Base-by-base conservation (phyloP, 257 asterid genomes). In the Gentiana dahurica region DNA sequence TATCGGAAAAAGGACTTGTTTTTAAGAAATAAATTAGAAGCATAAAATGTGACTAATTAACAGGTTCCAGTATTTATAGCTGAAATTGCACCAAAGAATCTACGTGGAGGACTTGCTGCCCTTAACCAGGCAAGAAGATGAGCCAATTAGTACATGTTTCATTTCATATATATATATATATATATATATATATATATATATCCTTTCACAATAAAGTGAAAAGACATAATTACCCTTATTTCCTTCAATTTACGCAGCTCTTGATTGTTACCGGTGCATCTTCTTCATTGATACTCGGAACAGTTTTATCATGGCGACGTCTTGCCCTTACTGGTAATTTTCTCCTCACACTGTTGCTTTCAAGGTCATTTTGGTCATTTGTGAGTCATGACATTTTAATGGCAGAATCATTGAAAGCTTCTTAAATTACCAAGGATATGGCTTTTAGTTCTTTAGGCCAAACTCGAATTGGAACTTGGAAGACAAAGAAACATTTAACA, bases 201-300 rank as follows among this genome's bases (percentile, higher is more conserved):
- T 44, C 33, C 7, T 34, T 5, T n/a, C 3, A 33, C 24, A 24
- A 3, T 38, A 48, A 58, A 54, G 32, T 12, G 9, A 32, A 35
- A 36, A 9, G 36, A 55, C 38, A 35, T 34, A 12, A 36, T 51
- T 38, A 8, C 41, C 8, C 24, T 43, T 6, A 51, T 56, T 45
- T 59, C n/a, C 55, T 60, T 51, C 63, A 41, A 35, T 34, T 15
- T 71, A 37, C 53, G 58, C 78, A 90, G 96, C 91, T 90, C 41
- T 68, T 90, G 93, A 90, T 90, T 66, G 94, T 84, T 51, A 71
- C 75, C 65, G 97, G 97, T 60, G 61, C 86, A 66, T 90, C 97
- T 2, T 69, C 65, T 64, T 81, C 97, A 12, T 86, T 58, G 55
- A 65, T 84, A 54, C 54, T 79, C 1, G 96, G 97, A 68, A 57